These are phyloP conservation scores for Aspergillus ochraceus DNA, from an alignment of 2,329 filamentous ascomycete genomes.

Conservation along the genomic window DNA sequence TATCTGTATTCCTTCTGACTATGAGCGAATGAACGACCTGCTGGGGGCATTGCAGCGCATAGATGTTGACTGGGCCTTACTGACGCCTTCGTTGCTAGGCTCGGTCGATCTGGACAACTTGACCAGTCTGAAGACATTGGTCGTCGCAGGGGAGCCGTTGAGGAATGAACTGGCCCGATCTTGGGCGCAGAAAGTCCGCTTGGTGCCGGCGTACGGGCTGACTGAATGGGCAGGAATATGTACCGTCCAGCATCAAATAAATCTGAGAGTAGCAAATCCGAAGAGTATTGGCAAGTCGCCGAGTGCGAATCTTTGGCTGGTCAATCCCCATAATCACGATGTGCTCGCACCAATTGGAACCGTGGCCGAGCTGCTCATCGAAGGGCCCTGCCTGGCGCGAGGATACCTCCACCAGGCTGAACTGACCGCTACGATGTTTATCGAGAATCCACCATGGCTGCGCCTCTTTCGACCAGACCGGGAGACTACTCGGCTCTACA, in stretches of 20 bases:
- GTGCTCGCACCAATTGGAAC: constrained; percentile 10
- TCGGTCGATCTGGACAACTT: background rate
- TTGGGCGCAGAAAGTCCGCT: background rate
- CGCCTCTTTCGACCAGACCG: background rate
- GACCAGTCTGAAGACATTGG: background rate
- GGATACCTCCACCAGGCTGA: constrained; percentile 8
- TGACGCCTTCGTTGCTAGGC: background rate
- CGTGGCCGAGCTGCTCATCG: constrained; percentile 11
- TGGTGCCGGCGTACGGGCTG: background rate
- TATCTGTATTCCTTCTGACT: constrained; percentile 51
- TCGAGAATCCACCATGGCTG: background rate
- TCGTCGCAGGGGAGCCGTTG: background rate
- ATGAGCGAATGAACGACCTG: constrained; percentile 46
- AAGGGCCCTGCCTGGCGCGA: constrained; percentile 5
- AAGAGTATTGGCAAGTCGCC: background rate
- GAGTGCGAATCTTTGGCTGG: constrained; percentile 1
- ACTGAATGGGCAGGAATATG: background rate
- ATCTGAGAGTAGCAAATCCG: too few relatives aligned
- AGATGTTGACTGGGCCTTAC: background rate
- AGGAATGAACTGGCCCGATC: background rate
- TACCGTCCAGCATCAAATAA: background rate
- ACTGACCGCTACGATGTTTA: background rate
- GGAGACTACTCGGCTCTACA: constrained; percentile 1
- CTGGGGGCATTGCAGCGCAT: background rate
- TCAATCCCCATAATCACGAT: constrained; percentile 1